Evolutionary conservation across 257 asterid species (phyloP).

Genomic region (Nyctanthes arbortristis): DNA sequence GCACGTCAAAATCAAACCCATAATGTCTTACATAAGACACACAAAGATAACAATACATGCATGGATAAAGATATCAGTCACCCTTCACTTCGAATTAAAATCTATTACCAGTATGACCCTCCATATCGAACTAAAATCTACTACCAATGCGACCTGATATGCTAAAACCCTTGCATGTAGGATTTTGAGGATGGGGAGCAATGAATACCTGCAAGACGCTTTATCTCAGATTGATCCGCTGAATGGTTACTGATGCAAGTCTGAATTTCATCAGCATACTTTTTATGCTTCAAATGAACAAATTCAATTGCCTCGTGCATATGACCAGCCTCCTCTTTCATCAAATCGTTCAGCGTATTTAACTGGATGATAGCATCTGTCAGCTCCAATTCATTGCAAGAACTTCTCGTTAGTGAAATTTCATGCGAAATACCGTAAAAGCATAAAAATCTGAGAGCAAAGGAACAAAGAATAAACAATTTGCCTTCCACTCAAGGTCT

Average conservation of each 20-base stretch:
- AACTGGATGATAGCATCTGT: constrained; percentile 62
- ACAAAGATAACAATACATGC: constrained; percentile 13
- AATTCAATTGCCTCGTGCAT: constrained; percentile 56
- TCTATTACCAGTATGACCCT: constrained; percentile 9
- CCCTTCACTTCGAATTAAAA: constrained; percentile 21
- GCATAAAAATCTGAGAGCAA: neutral
- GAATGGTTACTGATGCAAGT: constrained; percentile 58
- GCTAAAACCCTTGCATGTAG: neutral
- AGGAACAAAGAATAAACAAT: constrained; percentile 10
- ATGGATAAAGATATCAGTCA: constrained; percentile 6
- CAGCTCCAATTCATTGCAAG: constrained; percentile 24
- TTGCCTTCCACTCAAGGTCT: constrained; percentile 27
- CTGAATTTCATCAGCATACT: constrained; percentile 73
- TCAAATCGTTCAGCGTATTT: constrained; percentile 63
- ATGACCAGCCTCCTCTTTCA: constrained; percentile 65
- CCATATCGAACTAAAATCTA: constrained; percentile 20
- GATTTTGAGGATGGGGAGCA: constrained; percentile 1
- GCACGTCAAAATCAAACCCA: constrained; percentile 19
- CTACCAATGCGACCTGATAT: constrained; percentile 5
- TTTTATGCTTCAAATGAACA: constrained; percentile 69
- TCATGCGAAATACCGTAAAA: constrained; percentile 9
- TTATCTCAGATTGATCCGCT: constrained; percentile 69
- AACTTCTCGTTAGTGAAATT: too few species aligned
- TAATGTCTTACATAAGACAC: neutral
- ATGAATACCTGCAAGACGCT: constrained; percentile 66